Base-by-base conservation (phyloP, 805 yeast species). In the Clavispora vitiphila region DNA sequence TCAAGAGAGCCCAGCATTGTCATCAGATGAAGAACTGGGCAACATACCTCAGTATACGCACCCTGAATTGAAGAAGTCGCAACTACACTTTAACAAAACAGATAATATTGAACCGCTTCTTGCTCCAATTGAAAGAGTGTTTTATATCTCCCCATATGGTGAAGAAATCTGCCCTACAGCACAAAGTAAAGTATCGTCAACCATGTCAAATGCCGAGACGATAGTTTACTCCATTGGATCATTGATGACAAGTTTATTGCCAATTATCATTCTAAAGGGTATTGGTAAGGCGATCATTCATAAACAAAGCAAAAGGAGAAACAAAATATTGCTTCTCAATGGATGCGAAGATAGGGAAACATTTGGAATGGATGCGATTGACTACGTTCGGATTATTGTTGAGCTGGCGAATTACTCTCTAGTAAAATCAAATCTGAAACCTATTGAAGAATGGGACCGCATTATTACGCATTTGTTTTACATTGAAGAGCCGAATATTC, bases 71-170 rank as follows among this genome's bases (percentile, higher is more conserved):
- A 76, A 77, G 42, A 74, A 74, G 35, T 82, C 95, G 0, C 96
- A 89, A 54, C 64, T 89, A 26, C 83, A 79, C 55, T 85, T 86
- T 58, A 74, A 77, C 45, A 85, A 85, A 55, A 69, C 73, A 14
- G 77, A 66, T 4, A 68, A 68, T 25, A 69, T 69, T 1, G 61
- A 62, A 38, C 88, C 91, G 0, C 69, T 89, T n/a, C 70, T 80
- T 5, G 77, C 93, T 0, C 90, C 95, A 1, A 80, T 89, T 8
- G 69, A 75, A 20, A 65, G 91, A 26, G 76, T 89, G 4, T 81
- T 80, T 50, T 89, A 90, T 56, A 83, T 89, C 37, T 86, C 89
- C 15, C 90, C 93, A 1, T 86, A 84, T 57, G 96, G 96, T 1
- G 86, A 84, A 52, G 96, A 89, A 56, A 81, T 86, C 20, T 77